phyloP scores from a whole-genome alignment of 2,329 filamentous ascomycete species.

The Fusarium falciforme region DNA sequence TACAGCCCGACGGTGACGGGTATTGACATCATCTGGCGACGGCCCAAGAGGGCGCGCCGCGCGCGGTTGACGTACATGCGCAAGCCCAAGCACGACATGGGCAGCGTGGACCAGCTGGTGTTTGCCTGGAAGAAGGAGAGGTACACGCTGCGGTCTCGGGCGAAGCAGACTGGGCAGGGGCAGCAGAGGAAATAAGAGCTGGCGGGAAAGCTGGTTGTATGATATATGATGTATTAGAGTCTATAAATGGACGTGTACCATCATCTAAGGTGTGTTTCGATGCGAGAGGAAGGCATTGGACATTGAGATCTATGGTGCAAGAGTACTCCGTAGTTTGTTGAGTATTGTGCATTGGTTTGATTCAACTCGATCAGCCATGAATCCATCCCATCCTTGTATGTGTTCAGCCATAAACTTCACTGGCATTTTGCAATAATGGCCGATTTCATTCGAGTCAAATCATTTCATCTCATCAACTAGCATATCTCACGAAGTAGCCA shows the following conservation, averaged over 20 bases:
- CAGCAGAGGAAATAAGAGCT: constrained; percentile 32
- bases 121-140: constrained; percentile 61
- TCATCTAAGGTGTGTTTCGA: background rate
- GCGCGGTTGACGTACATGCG: constrained; percentile 93
- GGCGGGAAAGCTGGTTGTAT: constrained; percentile 39
- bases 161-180: constrained; percentile 43
- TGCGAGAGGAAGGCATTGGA: background rate
- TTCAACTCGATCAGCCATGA: background rate
- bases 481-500: background rate
- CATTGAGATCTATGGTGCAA: background rate
- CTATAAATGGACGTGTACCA: constrained; percentile 35
- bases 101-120: constrained; percentile 85
- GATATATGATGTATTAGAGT: constrained; percentile 45
- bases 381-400: background rate
- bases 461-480: background rate
- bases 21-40: constrained; percentile 92
- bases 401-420: background rate
- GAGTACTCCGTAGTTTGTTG: background rate
- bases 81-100: constrained; percentile 86
- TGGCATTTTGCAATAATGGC: no score
- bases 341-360: background rate
- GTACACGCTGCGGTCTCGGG: constrained; percentile 52
- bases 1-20: constrained; percentile 90
- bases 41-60: constrained; percentile 84
- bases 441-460: background rate